Base-by-base conservation (phyloP, 345 rosid genomes). In the Triadica sebifera region DNA sequence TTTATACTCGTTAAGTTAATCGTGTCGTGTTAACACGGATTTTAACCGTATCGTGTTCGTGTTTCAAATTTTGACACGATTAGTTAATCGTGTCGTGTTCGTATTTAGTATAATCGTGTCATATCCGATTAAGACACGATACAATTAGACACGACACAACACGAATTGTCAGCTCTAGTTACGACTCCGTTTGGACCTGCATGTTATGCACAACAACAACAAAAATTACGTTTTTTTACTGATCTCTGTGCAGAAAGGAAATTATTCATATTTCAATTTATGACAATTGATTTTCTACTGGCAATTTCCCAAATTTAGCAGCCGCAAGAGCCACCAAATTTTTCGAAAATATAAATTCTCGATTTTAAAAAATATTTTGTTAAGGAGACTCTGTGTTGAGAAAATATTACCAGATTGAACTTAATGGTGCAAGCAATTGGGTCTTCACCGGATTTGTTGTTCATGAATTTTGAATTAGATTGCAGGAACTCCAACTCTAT, bases 261-360 rank as follows among this genome's bases (percentile, higher is more conserved):
- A 93, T 98, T 38, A 79, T 91, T 50, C 46, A n/a, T 93, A 64
- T 90, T 94, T 13, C 88, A 84, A 12, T 95, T 95, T 89, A 67
- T 94, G 0, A 97, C 97, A 39, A 77, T 95, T 8, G 99, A 95
- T 78, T 95, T 98, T 0, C 80, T 93, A 37, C 49, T 89, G 1
- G 94, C 89, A 47, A 75, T 93, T 1, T 84, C 1, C 90, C 91
- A 2, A 82, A 69, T 38, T 39, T 85, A 15, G 89, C 85, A 0
- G 98, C 97, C 0, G 98, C 91, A 0, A 97, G 98, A 12, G 99
- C 99, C 9, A 91, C 93, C 11, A n/a, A 98, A 93, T 72, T 89
- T 89, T 59, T 84, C 97, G 4, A 98, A 98, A 6, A 70, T 93
- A 67, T 96, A 93, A 63, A 84, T 95, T 65, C 80, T 95, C 29